Evolutionary conservation across 768 basidiomycete genomes (phyloP).

Genomic region (Suillus placidus): DNA sequence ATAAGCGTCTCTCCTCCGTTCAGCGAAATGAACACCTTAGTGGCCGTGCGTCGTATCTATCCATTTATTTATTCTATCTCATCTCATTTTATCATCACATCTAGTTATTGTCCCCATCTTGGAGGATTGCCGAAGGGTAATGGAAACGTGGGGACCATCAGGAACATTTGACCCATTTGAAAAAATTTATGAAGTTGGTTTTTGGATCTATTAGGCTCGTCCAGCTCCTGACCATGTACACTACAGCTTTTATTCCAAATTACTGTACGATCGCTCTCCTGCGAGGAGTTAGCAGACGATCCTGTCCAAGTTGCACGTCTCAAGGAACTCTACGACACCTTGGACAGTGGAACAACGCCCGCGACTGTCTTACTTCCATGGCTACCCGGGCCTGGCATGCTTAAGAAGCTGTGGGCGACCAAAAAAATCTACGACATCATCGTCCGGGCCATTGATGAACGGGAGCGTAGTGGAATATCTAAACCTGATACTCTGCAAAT

Average conservation of each 20-base stretch:
- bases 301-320: slow-evolving; percentile 60
- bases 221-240: slow-evolving; percentile 17
- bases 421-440: slow-evolving; percentile 78
- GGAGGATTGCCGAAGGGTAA: slow-evolving; percentile 60
- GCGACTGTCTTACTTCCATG: slow-evolving; percentile 74
- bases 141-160: slow-evolving; percentile 66
- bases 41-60: slow-evolving; percentile 49
- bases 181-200: slow-evolving; percentile 64
- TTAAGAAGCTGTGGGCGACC: slow-evolving; percentile 70
- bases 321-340: slow-evolving; percentile 63
- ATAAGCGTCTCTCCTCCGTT: slow-evolving; percentile 67
- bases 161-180: slow-evolving; percentile 75
- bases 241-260: slow-evolving; percentile 70
- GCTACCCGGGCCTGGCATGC: slow-evolving; percentile 74
- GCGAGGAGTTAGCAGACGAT: slow-evolving; percentile 71
- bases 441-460: slow-evolving; percentile 53
- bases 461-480: slow-evolving; percentile 57
- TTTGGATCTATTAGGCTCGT: slow-evolving; percentile 10
- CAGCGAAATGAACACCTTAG: slow-evolving; percentile 65
- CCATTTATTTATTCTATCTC: not conserved
- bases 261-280: slow-evolving; percentile 68
- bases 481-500: slow-evolving; percentile 73
- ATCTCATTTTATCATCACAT: not conserved
- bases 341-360: slow-evolving; percentile 74
- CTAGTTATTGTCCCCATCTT: slow-evolving; percentile 68